Evolutionary conservation across 73 alveolate species (phyloP).

Genomic region (Urostyla sp.): DNA sequence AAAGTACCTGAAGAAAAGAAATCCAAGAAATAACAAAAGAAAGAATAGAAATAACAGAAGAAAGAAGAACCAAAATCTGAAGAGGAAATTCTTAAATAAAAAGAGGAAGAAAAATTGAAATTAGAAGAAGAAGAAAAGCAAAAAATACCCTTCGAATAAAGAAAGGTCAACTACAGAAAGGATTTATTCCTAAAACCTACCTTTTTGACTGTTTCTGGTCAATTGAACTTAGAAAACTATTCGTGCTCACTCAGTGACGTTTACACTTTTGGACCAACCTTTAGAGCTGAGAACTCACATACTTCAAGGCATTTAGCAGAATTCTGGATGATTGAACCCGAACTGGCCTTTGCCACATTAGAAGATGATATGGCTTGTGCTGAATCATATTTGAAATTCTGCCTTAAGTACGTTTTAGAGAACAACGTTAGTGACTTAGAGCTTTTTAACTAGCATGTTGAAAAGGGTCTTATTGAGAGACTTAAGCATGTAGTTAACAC

Average conservation of each 20-base stretch:
- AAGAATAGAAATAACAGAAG: not conserved
- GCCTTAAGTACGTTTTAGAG: constrained; percentile 90
- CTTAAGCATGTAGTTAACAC: constrained; percentile 82
- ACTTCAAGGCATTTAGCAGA: constrained; percentile 97
- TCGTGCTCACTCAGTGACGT: constrained; percentile 93
- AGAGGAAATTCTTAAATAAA: not conserved
- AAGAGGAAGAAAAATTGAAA: constrained; percentile 51
- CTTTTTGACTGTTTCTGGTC: constrained; percentile 98
- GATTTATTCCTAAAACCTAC: constrained; percentile 98
- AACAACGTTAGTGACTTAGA: constrained; percentile 96
- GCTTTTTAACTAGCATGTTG: constrained; percentile 85
- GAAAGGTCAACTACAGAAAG: constrained; percentile 91
- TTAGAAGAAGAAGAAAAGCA: constrained; percentile 38
- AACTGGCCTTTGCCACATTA: constrained; percentile 94
- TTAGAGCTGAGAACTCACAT: constrained; percentile 99
- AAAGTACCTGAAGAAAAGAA: constrained; percentile 27
- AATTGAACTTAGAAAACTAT: constrained; percentile 95
- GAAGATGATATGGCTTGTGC: constrained; percentile 97
- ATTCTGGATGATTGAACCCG: constrained; percentile 99
- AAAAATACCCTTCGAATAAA: constrained; percentile 73
- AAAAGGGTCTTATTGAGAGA: constrained; percentile 85
- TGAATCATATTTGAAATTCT: constrained; percentile 97
- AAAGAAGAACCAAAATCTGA: constrained; percentile 18
- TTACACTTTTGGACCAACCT: constrained; percentile 99
- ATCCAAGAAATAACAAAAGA: constrained; percentile 19